A percentile compares a stretch with the other conserved stretches of the same genome.
These are phyloP conservation scores for Sugiyamaella japonica DNA, from an alignment of 1,139 yeast species.

Conservation along the genomic window DNA sequence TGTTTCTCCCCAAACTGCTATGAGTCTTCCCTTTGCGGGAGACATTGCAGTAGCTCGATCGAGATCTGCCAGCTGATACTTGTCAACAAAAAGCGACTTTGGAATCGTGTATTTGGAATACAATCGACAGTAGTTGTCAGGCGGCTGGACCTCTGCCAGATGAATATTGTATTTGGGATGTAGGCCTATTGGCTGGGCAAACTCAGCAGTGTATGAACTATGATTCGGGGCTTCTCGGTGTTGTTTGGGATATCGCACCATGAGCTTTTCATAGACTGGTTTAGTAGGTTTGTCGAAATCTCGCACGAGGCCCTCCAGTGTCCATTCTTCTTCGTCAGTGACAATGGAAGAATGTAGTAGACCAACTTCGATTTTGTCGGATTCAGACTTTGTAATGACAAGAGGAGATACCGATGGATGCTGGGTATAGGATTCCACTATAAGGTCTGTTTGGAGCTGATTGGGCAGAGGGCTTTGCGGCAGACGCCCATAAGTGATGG, in stretches of 20 bases:
- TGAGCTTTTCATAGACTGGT: constrained; percentile 26
- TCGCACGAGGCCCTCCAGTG: constrained; percentile 32
- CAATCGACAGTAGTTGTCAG: constrained; percentile 42
- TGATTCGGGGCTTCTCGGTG: constrained; percentile 33
- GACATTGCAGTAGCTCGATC: constrained; percentile 33
- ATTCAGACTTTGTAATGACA: constrained; percentile 7
- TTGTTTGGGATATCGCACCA: constrained; percentile 29
- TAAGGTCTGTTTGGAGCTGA: constrained; percentile 30
- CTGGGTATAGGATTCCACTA: constrained; percentile 33
- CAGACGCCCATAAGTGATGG: constrained; percentile 29
- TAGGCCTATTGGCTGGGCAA: constrained; percentile 47
- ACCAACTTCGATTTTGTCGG: constrained; percentile 31
- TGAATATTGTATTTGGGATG: constrained; percentile 44
- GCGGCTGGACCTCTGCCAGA: constrained; percentile 24
- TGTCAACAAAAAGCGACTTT: constrained; percentile 42
- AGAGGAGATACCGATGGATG: background rate
- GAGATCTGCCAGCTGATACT: constrained; percentile 44
- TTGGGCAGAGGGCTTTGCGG: constrained; percentile 30
- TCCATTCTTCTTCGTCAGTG: constrained; percentile 29
- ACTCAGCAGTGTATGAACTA: constrained; percentile 29
- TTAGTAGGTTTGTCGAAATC: constrained; percentile 22
- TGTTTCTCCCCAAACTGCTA: constrained; percentile 47
- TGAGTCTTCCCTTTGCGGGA: constrained; percentile 39
- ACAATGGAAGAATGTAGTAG: constrained; percentile 27
- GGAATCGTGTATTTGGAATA: constrained; percentile 45